Evolutionary conservation across 371 early-diverging fungal species (phyloP), one percentile per base, ranked within the genome.

Genomic region (Actinomortierella wolfii): DNA sequence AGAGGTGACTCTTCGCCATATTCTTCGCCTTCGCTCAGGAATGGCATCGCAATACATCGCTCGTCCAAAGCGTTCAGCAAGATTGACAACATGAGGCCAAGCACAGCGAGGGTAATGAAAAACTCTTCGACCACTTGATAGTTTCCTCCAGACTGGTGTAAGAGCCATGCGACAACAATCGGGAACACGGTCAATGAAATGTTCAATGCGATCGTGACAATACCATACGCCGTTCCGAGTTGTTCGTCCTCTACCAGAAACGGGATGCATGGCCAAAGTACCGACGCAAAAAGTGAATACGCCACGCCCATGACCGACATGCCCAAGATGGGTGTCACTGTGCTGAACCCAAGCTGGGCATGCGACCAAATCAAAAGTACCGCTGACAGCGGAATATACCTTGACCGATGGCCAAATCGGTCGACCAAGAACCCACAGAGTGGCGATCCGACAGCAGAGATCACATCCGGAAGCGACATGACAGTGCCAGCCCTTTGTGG

Each of bases 141-240:
- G 0, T 67, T 59, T 17, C 74, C 74, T 0, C 53, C 7, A 3
- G 71, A 65, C 9, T 4, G 34, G 9, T 62, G 28, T 1, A 73
- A 56, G 8, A 73, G 62, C 11, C 57, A 59, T 1, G 88, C 90
- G 9, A 86, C 81, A 2, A 81, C 43, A 45, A 89, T 76, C 5
- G 90, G 90, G 39, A 87, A 77, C 11, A 87, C 41, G 0, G 87
- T 80, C 58, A 89, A 66, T 0, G 82, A 80, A 41, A 81, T 78
- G 56, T 89, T 89, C 26, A 89, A 70, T 8, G 84, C 84, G 20
- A 81, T 77, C 0, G 87, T 86, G n/a, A 80, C 78, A 2, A 88
- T 54, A 0, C 90, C 90, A 59, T 86, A 89, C 0, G 88, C 90
- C 2, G 88, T 82, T 6, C 88, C 90, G 15, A 89, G 79, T 40